Conservation (phyloP, 1,284 basidiomycete species). For the Mrakiaceae sp. region DNA sequence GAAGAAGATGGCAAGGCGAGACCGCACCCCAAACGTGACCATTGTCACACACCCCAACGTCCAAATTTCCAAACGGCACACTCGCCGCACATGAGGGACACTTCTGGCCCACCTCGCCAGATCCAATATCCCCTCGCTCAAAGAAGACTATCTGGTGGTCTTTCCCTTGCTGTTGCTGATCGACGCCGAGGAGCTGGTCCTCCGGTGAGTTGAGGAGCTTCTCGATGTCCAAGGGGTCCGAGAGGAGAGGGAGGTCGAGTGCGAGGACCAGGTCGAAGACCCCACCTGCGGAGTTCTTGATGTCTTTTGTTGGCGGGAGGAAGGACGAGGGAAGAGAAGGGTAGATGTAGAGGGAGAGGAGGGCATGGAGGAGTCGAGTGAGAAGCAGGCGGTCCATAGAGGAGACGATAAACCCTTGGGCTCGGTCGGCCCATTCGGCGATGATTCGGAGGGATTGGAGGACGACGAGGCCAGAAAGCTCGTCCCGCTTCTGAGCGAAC, state of each 20-base stretch:
- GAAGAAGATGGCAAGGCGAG: neutral
- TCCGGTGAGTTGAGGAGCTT: neutral
- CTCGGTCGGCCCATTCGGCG: conserved; percentile 1
- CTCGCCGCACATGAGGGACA: conserved; percentile 4
- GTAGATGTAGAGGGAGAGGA: conserved; percentile 4
- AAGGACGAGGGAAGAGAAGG: neutral
- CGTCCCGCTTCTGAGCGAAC: neutral
- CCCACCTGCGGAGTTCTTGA: neutral
- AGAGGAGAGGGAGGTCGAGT: neutral
- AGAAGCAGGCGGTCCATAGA: neutral
- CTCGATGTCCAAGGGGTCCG: conserved; percentile 3
- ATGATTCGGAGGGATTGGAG: conserved; percentile 1
- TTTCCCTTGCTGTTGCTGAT: neutral
- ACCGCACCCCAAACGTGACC: conserved; percentile 6
- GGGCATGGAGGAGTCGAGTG: conserved; percentile 4
- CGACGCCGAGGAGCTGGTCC: neutral
- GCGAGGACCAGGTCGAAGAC: conserved; percentile 8
- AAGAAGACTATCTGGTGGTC: neutral
- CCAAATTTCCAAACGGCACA: neutral
- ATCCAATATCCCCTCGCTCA: neutral
- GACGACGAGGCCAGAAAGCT: neutral
- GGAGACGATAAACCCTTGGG: neutral
- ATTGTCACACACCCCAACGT: conserved; percentile 2
- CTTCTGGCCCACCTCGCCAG: neutral
- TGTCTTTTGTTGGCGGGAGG: neutral